Conservation (phyloP, 441 rosid genomes). For the Populus trichocarpa region DNA sequence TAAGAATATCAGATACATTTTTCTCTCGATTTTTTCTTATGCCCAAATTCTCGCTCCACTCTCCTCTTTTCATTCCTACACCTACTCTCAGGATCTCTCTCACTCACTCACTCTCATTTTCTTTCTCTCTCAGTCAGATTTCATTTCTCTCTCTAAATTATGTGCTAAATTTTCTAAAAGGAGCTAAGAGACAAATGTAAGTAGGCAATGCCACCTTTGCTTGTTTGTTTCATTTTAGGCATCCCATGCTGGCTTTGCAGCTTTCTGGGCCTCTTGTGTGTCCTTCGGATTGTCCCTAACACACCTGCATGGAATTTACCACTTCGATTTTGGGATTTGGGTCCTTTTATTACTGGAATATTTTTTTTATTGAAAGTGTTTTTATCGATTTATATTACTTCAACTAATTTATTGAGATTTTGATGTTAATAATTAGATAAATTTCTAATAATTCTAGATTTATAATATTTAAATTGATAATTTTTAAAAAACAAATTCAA, state of each 20-base stretch:
- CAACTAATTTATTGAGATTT: no score
- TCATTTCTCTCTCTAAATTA: constrained; percentile 11
- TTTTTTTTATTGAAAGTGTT: no score
- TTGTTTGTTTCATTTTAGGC: constrained; percentile 22
- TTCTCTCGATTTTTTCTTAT: constrained; percentile 18
- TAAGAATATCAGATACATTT: neutral
- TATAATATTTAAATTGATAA: no score
- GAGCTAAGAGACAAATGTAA: constrained; percentile 15
- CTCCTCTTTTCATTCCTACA: constrained; percentile 31
- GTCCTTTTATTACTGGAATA: neutral
- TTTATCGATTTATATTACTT: no score
- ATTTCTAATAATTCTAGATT: no score
- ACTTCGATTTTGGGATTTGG: neutral
- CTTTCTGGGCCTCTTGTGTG: constrained; percentile 13
- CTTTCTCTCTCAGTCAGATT: neutral
- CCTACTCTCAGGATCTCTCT: constrained; percentile 21
- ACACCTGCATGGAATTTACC: constrained; percentile 15
- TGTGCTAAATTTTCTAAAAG: constrained; percentile 10
- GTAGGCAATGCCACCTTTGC: constrained; percentile 19
- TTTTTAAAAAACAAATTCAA: no score
- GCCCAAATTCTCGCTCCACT: constrained; percentile 49
- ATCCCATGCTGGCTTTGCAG: constrained; percentile 18
- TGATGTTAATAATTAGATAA: no score
- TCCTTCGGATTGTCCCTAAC: neutral
- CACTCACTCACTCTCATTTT: neutral